Conservation (phyloP, 2,329 filamentous ascomycete genomes). For the Dactylellina sp. region DNA sequence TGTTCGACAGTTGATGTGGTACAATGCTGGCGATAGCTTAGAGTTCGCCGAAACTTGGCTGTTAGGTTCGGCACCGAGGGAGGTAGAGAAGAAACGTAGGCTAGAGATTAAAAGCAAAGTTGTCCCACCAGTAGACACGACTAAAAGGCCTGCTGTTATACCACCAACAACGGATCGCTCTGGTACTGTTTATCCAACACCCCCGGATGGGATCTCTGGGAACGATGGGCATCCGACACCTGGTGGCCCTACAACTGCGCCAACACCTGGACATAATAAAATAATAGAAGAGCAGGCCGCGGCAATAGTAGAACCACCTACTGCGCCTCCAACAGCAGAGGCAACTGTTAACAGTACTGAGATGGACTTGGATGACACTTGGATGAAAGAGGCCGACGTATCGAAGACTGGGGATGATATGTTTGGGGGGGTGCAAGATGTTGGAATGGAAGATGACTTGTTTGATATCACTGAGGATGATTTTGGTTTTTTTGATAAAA, state of each 20-base stretch:
- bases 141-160: constrained; percentile 9
- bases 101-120: constrained; percentile 36
- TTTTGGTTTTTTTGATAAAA: constrained; percentile 49
- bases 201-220: constrained; percentile 44
- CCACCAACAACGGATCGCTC: constrained; percentile 44
- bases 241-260: constrained; percentile 32
- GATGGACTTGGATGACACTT: constrained; percentile 52
- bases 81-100: constrained; percentile 35
- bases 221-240: constrained; percentile 49
- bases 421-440: constrained; percentile 34
- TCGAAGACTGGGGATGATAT: constrained; percentile 50
- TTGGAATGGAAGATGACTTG: constrained; percentile 47
- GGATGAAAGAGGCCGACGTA: constrained; percentile 45
- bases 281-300: constrained; percentile 13
- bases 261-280: constrained; percentile 39
- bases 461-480: constrained; percentile 54
- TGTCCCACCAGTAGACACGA: constrained; percentile 6
- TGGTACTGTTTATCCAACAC: constrained; percentile 51
- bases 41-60: constrained; percentile 43
- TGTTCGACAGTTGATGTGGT: constrained; percentile 46
- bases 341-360: constrained; percentile 41
- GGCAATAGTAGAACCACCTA: constrained; percentile 34
- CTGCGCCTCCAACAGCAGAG: constrained; percentile 45
- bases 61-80: constrained; percentile 12
- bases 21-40: constrained; percentile 38